Evolutionary conservation across 1,139 yeast genomes (phyloP).

Genomic region (Geotrichum fermentans): DNA sequence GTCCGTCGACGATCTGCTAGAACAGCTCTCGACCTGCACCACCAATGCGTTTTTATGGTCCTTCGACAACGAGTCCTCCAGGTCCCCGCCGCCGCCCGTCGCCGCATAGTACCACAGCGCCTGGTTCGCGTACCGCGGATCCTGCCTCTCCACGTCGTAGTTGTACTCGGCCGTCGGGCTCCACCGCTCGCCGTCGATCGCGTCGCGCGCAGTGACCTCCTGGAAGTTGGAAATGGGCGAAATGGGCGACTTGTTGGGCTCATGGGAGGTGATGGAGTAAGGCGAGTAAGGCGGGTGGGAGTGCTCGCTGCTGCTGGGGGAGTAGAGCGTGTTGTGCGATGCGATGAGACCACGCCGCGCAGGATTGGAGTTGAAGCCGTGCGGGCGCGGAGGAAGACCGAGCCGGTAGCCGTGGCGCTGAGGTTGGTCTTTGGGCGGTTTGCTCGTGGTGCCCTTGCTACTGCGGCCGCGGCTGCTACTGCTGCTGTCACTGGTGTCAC

Average conservation of each 20-base stretch:
- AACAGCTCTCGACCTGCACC: constrained; percentile 6
- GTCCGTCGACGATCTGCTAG: neutral
- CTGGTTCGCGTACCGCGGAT: neutral
- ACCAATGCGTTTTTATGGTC: neutral
- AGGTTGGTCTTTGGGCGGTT: too few relatives aligned
- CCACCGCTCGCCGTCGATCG: constrained; percentile 99
- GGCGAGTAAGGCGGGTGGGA: neutral
- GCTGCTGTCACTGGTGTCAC: too few relatives aligned
- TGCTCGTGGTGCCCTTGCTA: too few relatives aligned
- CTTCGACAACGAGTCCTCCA: neutral
- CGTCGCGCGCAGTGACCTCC: constrained; percentile 37
- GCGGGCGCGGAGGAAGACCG: too few relatives aligned
- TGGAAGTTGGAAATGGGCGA: neutral
- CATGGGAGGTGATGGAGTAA: neutral
- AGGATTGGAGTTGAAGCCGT: too few relatives aligned
- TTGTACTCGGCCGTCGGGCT: constrained; percentile 69
- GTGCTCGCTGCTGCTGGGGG: too few relatives aligned
- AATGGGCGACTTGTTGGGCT: neutral
- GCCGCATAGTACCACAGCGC: neutral
- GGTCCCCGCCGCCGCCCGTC: neutral
- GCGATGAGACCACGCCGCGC: too few relatives aligned
- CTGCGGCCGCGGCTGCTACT: too few relatives aligned
- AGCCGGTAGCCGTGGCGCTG: too few relatives aligned
- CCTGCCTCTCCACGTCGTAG: neutral
- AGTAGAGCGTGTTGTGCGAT: too few relatives aligned